These are phyloP conservation scores for Aspergillus baeticus DNA, from an alignment of 495 filamentous ascomycete species.

Conservation along the genomic window DNA sequence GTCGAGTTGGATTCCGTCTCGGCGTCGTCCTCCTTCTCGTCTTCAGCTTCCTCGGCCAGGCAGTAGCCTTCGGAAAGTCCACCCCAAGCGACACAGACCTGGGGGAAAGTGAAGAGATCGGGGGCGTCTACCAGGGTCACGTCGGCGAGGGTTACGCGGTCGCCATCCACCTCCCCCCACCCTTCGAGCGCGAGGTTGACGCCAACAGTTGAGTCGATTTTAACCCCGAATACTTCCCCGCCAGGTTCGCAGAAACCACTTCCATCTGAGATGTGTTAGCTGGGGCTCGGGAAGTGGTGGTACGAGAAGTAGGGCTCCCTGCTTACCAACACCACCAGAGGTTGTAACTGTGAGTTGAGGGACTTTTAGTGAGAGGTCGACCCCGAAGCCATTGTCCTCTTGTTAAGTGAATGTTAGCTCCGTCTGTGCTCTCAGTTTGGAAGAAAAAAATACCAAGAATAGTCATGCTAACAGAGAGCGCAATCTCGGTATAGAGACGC, in stretches of 20 bases:
- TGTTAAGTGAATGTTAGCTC: too few species aligned
- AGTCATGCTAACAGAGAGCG: conserved; percentile 5
- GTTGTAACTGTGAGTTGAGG: conserved; percentile 10
- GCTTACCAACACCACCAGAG: conserved; percentile 3
- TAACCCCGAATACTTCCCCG: background rate
- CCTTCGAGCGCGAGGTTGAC: conserved; percentile 3
- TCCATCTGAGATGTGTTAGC: background rate
- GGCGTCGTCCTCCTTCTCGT: background rate
- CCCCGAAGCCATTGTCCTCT: conserved; percentile 13
- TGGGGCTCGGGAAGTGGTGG: background rate
- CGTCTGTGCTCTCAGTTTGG: background rate
- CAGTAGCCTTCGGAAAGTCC: background rate
- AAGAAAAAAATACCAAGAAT: background rate
- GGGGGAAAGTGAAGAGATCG: conserved; percentile 7
- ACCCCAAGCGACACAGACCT: conserved; percentile 6
- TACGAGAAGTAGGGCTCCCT: background rate
- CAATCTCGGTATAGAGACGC: conserved; percentile 9
- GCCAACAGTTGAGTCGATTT: conserved; percentile 1
- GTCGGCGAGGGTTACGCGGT: background rate
- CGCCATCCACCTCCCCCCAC: conserved; percentile 8
- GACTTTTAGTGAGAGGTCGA: conserved; percentile 9
- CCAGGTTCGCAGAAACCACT: conserved; percentile 9
- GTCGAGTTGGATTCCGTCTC: background rate
- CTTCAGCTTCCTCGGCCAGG: background rate
- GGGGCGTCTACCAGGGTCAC: background rate